Evolutionary conservation across 345 rosid genomes (phyloP), one percentile per base, ranked within the genome.

Genomic region (Clausena lansium): DNA sequence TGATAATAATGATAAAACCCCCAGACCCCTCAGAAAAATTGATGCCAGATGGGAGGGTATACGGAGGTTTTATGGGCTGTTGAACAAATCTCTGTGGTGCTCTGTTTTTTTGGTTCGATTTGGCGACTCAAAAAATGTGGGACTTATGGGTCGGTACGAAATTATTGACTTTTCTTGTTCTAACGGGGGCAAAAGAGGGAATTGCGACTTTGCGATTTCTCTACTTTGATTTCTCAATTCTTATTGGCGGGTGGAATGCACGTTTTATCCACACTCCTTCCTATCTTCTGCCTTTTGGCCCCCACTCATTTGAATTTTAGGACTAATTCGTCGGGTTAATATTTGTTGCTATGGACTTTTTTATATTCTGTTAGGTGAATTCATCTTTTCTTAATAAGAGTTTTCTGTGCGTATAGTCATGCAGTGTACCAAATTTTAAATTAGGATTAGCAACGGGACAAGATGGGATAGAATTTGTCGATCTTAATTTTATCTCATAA

Each of bases 191-290:
- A 28, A 7, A 47, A 64, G 4, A 5, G 62, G 50, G 33, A 19
- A 5, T 47, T 47, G 61, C 1, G 36, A 4, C 41, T 27, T 32
- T 22, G 32, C 9, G 71, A 47, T 75, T 50, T 64, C 63, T 33
- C 25, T 9, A 76, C 68, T 32, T 59, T 20, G 50, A 32, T 83
- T 81, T 67, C 73, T 78, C 79, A 22, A 73, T 41, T 90, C 81
- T 90, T 87, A 92, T 92, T 92, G 94, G 94, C 83, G 77, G 85
- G 70, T 82, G 86, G 78, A 68, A 60, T 8, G 8, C 88, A 85
- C 91, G 88, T 84, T 87, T 86, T 88, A 87, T 91, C 95, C 93
- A 88, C 91, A 87, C 92, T 85, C 81, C 33, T 54, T 69, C 58
- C 77, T 28, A 62, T 62, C 67, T 35, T 22, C 25, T 45, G 54